A percentile compares a stretch with the other conserved stretches of the same genome.
phyloP scores from a whole-genome alignment of 2,329 filamentous ascomycete species.

The Penicillium nordicum region DNA sequence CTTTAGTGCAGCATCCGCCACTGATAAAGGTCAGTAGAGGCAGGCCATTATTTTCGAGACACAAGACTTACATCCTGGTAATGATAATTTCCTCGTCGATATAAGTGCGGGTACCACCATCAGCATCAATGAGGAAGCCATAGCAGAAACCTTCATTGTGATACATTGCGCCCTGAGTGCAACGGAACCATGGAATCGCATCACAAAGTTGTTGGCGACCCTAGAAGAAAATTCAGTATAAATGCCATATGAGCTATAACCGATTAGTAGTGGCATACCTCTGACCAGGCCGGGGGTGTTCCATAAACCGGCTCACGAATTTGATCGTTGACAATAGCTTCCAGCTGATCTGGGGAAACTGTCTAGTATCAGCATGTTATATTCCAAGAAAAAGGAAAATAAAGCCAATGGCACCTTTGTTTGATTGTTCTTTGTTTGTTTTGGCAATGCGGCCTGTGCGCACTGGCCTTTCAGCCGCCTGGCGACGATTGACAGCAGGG shows the following conservation, averaged over 20 bases:
- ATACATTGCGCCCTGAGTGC: conserved; percentile 60
- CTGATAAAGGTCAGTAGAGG: conserved; percentile 32
- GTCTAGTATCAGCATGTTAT: neutral
- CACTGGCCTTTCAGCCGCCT: neutral
- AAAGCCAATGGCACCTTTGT: neutral
- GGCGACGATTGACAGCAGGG: neutral
- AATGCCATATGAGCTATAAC: neutral
- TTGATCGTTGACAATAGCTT: neutral
- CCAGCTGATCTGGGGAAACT: neutral
- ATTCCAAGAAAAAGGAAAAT: too few relatives aligned
- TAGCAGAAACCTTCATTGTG: conserved; percentile 48
- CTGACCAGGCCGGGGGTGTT: conserved; percentile 3
- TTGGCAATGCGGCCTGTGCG: neutral
- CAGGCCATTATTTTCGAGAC: neutral
- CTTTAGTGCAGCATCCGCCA: conserved; percentile 53
- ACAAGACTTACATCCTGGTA: conserved; percentile 52
- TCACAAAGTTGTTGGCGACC: conserved; percentile 61
- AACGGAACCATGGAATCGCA: conserved; percentile 59
- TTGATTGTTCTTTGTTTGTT: neutral
- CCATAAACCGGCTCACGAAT: neutral
- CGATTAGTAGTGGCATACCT: neutral
- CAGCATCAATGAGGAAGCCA: conserved; percentile 59
- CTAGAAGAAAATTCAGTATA: conserved; percentile 4
- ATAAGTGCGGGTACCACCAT: conserved; percentile 54
- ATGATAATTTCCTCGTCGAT: conserved; percentile 62